phyloP scores from a whole-genome alignment of 768 basidiomycete species.

The Boletus reticulatus region DNA sequence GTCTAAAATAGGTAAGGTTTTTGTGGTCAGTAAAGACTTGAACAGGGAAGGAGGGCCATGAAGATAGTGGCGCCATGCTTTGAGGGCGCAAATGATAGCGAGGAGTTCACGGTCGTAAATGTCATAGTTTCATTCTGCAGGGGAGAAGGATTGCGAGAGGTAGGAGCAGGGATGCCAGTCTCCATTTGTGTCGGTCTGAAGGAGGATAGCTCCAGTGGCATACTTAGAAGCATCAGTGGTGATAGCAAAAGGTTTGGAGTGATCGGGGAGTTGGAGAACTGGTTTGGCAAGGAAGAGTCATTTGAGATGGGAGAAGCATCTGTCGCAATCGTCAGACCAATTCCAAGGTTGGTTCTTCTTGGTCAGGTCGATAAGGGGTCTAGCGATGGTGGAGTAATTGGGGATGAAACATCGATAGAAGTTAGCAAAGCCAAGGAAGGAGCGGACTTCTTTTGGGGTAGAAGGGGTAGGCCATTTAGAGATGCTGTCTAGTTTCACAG shows the following conservation, averaged over 20 bases:
- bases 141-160: not conserved
- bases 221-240: not conserved
- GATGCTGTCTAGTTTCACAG: not conserved
- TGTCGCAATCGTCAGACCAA: not conserved
- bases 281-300: not conserved
- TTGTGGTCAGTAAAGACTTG: too few species aligned
- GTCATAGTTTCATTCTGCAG: conserved; percentile 45
- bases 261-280: not conserved
- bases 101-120: conserved; percentile 36
- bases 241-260: not conserved
- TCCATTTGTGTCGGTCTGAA: not conserved
- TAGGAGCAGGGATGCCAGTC: not conserved
- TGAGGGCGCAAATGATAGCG: not conserved
- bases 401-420: not conserved
- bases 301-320: not conserved
- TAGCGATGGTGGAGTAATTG: not conserved
- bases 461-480: not conserved
- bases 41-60: too few species aligned
- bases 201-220: too few species aligned
- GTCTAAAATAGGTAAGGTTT: not conserved
- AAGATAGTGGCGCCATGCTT: too few species aligned
- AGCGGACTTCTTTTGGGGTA: not conserved
- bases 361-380: not conserved
- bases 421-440: too few species aligned
- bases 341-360: not conserved